A percentile compares a stretch with the other conserved stretches of the same genome.
Evolutionary conservation across 1,284 basidiomycete genomes (phyloP).

Genomic region (Dichomitus squalens): DNA sequence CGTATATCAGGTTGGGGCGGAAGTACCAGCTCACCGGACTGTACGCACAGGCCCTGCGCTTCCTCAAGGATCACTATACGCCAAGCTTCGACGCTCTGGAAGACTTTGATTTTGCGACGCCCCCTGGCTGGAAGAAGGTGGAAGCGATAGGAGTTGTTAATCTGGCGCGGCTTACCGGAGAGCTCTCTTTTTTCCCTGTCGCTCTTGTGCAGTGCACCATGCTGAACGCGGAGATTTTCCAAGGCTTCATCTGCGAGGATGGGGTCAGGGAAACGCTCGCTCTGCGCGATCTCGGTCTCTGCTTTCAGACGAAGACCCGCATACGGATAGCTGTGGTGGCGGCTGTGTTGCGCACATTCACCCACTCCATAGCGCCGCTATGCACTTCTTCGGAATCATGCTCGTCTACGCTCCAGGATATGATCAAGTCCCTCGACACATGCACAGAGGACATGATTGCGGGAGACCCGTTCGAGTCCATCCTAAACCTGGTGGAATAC

Average conservation of each 20-base stretch:
- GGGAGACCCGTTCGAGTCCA: too few relatives aligned
- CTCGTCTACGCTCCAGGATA: too few relatives aligned
- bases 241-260: conserved; percentile 6
- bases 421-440: too few relatives aligned
- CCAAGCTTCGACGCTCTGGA: not conserved
- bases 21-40: not conserved
- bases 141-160: not conserved
- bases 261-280: not conserved
- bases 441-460: too few relatives aligned
- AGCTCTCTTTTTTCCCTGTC: conserved; percentile 1
- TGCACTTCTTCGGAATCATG: too few relatives aligned
- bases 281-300: not conserved
- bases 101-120: not conserved
- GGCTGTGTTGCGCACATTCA: not conserved
- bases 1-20: not conserved
- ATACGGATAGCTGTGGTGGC: not conserved
- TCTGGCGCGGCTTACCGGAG: not conserved
- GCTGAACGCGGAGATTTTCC: not conserved
- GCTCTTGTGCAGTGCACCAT: conserved; percentile 3
- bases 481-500: too few relatives aligned
- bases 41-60: not conserved
- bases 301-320: not conserved
- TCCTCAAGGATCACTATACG: not conserved
- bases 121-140: not conserved
- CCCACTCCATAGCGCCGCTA: too few relatives aligned